phyloP scores from a whole-genome alignment of 2,329 filamentous ascomycete genomes.

The Ciborinia camelliae region DNA sequence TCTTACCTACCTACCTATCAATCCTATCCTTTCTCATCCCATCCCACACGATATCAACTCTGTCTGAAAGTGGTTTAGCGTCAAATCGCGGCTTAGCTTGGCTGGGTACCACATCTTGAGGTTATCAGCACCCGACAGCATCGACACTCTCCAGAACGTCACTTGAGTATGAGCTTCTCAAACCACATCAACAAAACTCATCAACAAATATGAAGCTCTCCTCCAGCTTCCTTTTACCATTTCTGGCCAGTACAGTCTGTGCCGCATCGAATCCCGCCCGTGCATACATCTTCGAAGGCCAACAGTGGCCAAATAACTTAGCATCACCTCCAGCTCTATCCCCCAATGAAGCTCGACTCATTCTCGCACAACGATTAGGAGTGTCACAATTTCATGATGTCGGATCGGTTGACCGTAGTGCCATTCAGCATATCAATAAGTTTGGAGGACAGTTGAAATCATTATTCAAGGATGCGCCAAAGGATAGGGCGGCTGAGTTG shows the following conservation, averaged over 20 bases:
- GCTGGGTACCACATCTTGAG: constrained; percentile 9
- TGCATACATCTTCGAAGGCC: constrained; percentile 48
- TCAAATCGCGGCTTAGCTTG: constrained; percentile 9
- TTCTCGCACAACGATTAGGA: constrained; percentile 56
- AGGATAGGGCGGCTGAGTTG: constrained; percentile 46
- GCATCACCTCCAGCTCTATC: constrained; percentile 50
- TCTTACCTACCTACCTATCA: too few relatives aligned
- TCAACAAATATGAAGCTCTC: constrained; percentile 42
- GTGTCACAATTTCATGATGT: constrained; percentile 46
- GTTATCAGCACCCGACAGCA: constrained; percentile 16
- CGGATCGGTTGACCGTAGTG: constrained; percentile 38
- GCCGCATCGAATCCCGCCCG: constrained; percentile 43
- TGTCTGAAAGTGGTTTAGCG: constrained; percentile 10
- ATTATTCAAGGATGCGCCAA: constrained; percentile 46
- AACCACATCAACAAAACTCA: constrained; percentile 22
- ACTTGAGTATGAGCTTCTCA: constrained; percentile 25
- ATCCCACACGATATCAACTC: neutral
- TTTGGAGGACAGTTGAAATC: constrained; percentile 53
- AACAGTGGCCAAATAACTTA: constrained; percentile 39
- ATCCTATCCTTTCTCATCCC: too few relatives aligned
- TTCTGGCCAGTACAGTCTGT: constrained; percentile 39
- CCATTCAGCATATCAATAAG: constrained; percentile 55
- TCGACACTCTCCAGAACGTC: neutral
- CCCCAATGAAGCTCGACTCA: constrained; percentile 47
- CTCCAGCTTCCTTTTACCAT: constrained; percentile 41